Percentiles rank a stretch among this genome's conserved stretches.
Conservation (phyloP, 805 yeast genomes). For the Saturnispora saitoi region DNA sequence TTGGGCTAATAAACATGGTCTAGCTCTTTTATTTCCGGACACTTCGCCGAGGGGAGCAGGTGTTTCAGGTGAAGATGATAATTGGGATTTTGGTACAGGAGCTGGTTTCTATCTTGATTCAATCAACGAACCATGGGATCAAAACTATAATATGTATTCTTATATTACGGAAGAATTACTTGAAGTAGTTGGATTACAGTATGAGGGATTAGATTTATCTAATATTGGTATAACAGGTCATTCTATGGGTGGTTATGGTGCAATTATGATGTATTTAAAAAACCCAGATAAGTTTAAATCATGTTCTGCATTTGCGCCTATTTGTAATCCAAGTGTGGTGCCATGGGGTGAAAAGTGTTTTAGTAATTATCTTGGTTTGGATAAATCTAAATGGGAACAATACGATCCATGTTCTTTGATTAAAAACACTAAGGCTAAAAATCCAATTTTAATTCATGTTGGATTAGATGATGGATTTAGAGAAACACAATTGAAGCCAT, state of each 20-base stretch:
- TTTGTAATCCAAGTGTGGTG: slow-evolving; percentile 64
- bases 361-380: slow-evolving; percentile 62
- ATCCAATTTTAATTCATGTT: slow-evolving; percentile 62
- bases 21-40: slow-evolving; percentile 89
- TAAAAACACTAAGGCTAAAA: slow-evolving; percentile 41
- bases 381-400: slow-evolving; percentile 52
- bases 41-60: slow-evolving; percentile 89
- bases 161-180: slow-evolving; percentile 74
- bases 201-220: slow-evolving; percentile 41
- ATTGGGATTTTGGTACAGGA: slow-evolving; percentile 88
- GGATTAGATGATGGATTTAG: slow-evolving; percentile 73
- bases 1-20: slow-evolving; percentile 71
- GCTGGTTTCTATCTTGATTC: slow-evolving; percentile 95
- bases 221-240: slow-evolving; percentile 84
- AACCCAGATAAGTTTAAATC: slow-evolving; percentile 69
- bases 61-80: slow-evolving; percentile 56
- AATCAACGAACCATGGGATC: slow-evolving; percentile 57
- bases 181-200: slow-evolving; percentile 35
- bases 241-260: slow-evolving; percentile 98
- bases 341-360: slow-evolving; percentile 91
- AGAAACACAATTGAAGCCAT: slow-evolving; percentile 59
- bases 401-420: slow-evolving; percentile 84
- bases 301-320: slow-evolving; percentile 87
- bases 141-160: slow-evolving; percentile 78
- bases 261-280: slow-evolving; percentile 56